Base-by-base conservation (phyloP, 2,329 filamentous ascomycete species). In the Cordyceps pruinosa region DNA sequence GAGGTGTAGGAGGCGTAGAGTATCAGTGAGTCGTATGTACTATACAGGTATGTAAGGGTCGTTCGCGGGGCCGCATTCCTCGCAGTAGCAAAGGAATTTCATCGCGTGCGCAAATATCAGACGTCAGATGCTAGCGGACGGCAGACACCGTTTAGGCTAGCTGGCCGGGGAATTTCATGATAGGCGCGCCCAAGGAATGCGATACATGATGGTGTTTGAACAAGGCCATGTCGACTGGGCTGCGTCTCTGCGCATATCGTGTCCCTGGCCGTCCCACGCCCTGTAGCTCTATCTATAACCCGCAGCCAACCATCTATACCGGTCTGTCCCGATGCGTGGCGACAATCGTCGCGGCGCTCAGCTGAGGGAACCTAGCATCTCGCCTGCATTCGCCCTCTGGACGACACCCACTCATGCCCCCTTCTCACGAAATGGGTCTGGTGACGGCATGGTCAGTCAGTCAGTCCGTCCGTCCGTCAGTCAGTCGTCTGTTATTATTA, bases 371-470 rank as follows among this genome's bases (percentile, higher is more conserved):
- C 7, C 13, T 13, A 44, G 39, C 28, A 35, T 35, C 13, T 37
- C 12, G 51, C 25, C 37, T 54, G 34, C 45, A 56, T 42, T 42
- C 23, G n/a, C 21, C 19, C 19, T 48, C 39, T 48, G 34, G 30
- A 39, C 13, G 30, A n/a, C 46, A 57, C 34, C 55, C 55, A 50
- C 55, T 49, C 46, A 32, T 32, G 15, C 44, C 47, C 47, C 39
- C 46, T 45, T 51, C 35, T 19, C 19, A 32, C 2, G 39, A 39
- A 51, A 46, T 39, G 55, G 55, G 55, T 57, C 55, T 51, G 55
- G 47, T 57, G 55, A 57, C 39, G 55, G 55, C 39, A 57, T 57
- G 44, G 52, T 41, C 52, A 56, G 21, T 47, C 52, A 54, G 42
- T 53, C 50, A 44, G 34, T 41, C 37, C 19, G 37, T 41, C 35